Percentiles rank a stretch among this genome's conserved stretches.
Evolutionary conservation across 768 basidiomycete genomes (phyloP).

Genomic region (Tephrocybe sp.): DNA sequence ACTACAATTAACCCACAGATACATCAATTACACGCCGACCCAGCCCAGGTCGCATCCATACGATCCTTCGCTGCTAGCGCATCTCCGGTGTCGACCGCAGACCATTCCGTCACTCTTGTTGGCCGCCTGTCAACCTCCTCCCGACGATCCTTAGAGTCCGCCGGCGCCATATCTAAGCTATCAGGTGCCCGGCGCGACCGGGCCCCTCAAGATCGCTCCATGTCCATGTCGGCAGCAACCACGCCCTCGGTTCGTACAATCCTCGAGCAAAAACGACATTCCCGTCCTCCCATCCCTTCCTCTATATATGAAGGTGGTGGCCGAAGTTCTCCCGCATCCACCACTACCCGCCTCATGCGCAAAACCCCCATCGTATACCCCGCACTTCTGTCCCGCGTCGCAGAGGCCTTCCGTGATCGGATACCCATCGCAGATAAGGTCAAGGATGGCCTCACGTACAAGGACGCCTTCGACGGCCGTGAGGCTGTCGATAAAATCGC

Average conservation of each 20-base stretch:
- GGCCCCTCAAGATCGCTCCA: slow-evolving; percentile 63
- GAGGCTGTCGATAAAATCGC: slow-evolving; percentile 97
- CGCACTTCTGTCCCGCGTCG: slow-evolving; percentile 93
- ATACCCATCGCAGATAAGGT: slow-evolving; percentile 74
- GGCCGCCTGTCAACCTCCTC: slow-evolving; percentile 26
- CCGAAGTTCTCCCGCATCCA: slow-evolving; percentile 38
- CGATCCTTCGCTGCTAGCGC: slow-evolving; percentile 42
- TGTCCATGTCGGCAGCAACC: slow-evolving; percentile 74
- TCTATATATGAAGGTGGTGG: slow-evolving; percentile 39
- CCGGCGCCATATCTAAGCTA: slow-evolving; percentile 56
- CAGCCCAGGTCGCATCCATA: slow-evolving; percentile 39
- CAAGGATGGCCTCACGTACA: slow-evolving; percentile 96
- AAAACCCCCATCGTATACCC: slow-evolving; percentile 87
- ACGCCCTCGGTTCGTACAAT: slow-evolving; percentile 45
- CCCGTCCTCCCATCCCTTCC: slow-evolving; percentile 33
- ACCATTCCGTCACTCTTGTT: slow-evolving; percentile 28
- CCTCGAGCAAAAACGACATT: slow-evolving; percentile 34
- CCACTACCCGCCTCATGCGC: slow-evolving; percentile 41
- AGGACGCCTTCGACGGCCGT: slow-evolving; percentile 94
- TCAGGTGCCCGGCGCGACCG: slow-evolving; percentile 58
- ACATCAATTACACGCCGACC: slow-evolving; percentile 63
- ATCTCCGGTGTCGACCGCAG: slow-evolving; percentile 41
- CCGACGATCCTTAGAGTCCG: slow-evolving; percentile 72
- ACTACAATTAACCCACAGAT: slow-evolving; percentile 25
- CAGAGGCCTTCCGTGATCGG: slow-evolving; percentile 88